phyloP scores from a whole-genome alignment of 1,284 basidiomycete species.

The Takashimella tepidaria region DNA sequence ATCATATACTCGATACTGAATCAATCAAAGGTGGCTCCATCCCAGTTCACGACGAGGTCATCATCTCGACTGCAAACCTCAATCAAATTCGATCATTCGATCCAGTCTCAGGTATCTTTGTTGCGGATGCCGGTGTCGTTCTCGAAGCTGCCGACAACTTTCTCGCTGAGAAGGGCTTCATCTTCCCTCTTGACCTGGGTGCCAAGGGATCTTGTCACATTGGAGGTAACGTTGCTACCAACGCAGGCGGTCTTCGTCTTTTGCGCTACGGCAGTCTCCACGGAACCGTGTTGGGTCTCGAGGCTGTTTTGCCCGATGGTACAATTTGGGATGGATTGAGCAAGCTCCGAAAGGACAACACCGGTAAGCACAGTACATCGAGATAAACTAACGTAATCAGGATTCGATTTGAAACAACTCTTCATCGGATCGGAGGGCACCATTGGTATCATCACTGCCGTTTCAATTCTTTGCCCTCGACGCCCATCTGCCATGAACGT shows the following conservation, averaged over 20 bases:
- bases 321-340: slow-evolving; percentile 82
- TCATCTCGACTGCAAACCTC: slow-evolving; percentile 79
- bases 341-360: slow-evolving; percentile 90
- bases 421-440: slow-evolving; percentile 98
- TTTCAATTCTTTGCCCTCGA: slow-evolving; percentile 91
- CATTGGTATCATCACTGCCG: slow-evolving; percentile 88
- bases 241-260: slow-evolving; percentile 91
- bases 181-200: slow-evolving; percentile 96
- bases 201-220: slow-evolving; percentile 99
- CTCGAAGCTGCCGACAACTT: slow-evolving; percentile 86
- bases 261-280: slow-evolving; percentile 94
- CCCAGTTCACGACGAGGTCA: slow-evolving; percentile 81
- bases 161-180: slow-evolving; percentile 81
- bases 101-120: slow-evolving; percentile 67
- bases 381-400: slow-evolving; percentile 48
- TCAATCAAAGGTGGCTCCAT: slow-evolving; percentile 72
- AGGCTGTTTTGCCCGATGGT: slow-evolving; percentile 95
- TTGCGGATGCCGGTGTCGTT: slow-evolving; percentile 81
- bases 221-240: slow-evolving; percentile 95
- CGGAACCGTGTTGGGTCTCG: slow-evolving; percentile 92
- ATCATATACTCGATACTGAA: no score
- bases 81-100: slow-evolving; percentile 86
- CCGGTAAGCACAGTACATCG: slow-evolving; percentile 56
- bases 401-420: slow-evolving; percentile 97
- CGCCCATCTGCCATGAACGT: slow-evolving; percentile 63